Percentiles rank a stretch among this genome's conserved stretches.
phyloP scores from a whole-genome alignment of 495 filamentous ascomycete genomes.

The Lepidopterella palustris region DNA sequence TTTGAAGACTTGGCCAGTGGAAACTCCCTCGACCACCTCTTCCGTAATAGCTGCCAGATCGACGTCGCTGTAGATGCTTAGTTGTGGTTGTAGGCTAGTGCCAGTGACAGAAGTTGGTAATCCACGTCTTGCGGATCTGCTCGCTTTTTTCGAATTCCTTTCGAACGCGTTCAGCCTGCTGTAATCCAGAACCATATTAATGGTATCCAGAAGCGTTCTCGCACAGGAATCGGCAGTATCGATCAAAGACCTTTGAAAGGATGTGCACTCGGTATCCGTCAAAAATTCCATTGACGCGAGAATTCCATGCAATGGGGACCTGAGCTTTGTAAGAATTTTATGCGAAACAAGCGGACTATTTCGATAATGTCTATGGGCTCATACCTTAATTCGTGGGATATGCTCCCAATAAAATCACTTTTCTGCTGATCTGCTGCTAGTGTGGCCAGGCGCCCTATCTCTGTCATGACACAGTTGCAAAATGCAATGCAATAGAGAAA shows the following conservation, averaged over 20 bases:
- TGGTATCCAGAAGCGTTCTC: slow-evolving; percentile 24
- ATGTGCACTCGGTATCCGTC: slow-evolving; percentile 13
- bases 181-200: slow-evolving; percentile 25
- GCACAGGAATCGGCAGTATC: slow-evolving; percentile 16
- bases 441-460: slow-evolving; percentile 16
- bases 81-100: not conserved
- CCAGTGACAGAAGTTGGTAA: not conserved
- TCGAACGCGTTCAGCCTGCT: slow-evolving; percentile 26
- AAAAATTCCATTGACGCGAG: slow-evolving; percentile 25
- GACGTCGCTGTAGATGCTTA: slow-evolving; percentile 21
- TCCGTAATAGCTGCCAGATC: slow-evolving; percentile 24
- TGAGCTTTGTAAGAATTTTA: too few relatives aligned
- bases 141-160: slow-evolving; percentile 6
- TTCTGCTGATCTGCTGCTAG: slow-evolving; percentile 20
- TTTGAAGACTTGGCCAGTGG: slow-evolving; percentile 19
- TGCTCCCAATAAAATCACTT: slow-evolving; percentile 18
- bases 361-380: not conserved
- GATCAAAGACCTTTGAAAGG: slow-evolving; percentile 14
- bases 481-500: slow-evolving; percentile 15
- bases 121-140: not conserved
- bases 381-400: slow-evolving; percentile 28
- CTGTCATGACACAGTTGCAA: slow-evolving; percentile 25
- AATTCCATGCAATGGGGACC: slow-evolving; percentile 26
- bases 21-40: slow-evolving; percentile 27
- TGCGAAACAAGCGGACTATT: not conserved